These are phyloP conservation scores for Carex littledalei DNA, from an alignment of 176 grass and related monocot genomes.

Conservation along the genomic window DNA sequence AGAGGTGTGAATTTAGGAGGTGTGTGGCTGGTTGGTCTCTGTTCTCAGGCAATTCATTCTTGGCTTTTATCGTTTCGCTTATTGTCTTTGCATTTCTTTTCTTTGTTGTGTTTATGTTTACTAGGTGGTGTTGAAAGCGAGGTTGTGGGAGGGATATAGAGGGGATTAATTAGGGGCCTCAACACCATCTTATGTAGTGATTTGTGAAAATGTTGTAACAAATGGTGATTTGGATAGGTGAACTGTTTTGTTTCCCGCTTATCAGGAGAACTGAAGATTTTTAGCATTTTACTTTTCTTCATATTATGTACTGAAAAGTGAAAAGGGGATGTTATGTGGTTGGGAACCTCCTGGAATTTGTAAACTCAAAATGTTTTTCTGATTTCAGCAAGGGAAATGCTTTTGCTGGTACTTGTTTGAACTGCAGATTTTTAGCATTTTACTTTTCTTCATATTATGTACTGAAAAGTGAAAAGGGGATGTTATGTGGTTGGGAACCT, in stretches of 20 bases:
- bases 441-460: neutral
- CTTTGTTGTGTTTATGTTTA: constrained; percentile 1
- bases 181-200: neutral
- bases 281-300: neutral
- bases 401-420: neutral
- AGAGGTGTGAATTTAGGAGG: constrained; percentile 13
- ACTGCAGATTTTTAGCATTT: neutral
- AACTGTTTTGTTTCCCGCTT: neutral
- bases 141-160: neutral
- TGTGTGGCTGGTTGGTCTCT: constrained; percentile 31
- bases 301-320: neutral
- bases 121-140: constrained; percentile 3
- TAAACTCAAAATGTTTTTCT: neutral
- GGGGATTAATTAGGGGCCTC: neutral
- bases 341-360: neutral
- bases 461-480: neutral
- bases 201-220: constrained; percentile 24
- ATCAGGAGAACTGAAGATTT: neutral
- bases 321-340: neutral
- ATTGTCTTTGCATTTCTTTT: neutral
- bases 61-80: constrained; percentile 53
- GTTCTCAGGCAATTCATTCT: constrained; percentile 95
- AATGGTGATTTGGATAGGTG: constrained; percentile 2
- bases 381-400: neutral
- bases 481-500: neutral